Conservation (phyloP, 768 basidiomycete genomes). For the Pleurotus salmoneostramineus region DNA sequence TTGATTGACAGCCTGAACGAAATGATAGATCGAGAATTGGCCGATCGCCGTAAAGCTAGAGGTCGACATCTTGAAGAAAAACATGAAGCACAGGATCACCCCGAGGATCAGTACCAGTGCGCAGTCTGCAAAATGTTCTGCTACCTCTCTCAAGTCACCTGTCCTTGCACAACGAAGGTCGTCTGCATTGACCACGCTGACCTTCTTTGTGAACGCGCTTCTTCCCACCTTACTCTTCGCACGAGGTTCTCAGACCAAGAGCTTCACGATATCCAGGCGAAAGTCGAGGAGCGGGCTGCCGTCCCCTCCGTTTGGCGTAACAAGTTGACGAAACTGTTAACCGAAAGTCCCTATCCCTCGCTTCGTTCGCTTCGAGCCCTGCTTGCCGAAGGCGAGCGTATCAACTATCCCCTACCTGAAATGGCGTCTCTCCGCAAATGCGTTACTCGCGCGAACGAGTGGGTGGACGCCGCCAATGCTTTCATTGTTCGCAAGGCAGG, state of each 20-base stretch:
- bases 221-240: constrained; percentile 56
- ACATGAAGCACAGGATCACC: constrained; percentile 73
- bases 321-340: constrained; percentile 64
- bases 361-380: constrained; percentile 77
- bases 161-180: constrained; percentile 72
- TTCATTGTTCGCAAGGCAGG: constrained; percentile 79
- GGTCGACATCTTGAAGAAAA: constrained; percentile 57
- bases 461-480: constrained; percentile 81
- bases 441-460: constrained; percentile 77
- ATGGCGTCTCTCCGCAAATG: constrained; percentile 70
- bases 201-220: constrained; percentile 59
- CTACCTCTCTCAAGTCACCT: constrained; percentile 91
- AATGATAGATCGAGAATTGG: constrained; percentile 85
- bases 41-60: constrained; percentile 61
- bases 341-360: constrained; percentile 65
- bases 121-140: constrained; percentile 89
- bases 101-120: constrained; percentile 97
- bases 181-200: constrained; percentile 85
- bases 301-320: constrained; percentile 73
- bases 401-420: constrained; percentile 72
- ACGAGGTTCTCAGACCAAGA: constrained; percentile 82
- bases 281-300: constrained; percentile 67
- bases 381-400: constrained; percentile 87
- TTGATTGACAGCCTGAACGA: constrained; percentile 78
- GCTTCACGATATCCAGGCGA: constrained; percentile 59